Conservation (phyloP, 2,329 filamentous ascomycete species). For the Alternaria sp. region DNA sequence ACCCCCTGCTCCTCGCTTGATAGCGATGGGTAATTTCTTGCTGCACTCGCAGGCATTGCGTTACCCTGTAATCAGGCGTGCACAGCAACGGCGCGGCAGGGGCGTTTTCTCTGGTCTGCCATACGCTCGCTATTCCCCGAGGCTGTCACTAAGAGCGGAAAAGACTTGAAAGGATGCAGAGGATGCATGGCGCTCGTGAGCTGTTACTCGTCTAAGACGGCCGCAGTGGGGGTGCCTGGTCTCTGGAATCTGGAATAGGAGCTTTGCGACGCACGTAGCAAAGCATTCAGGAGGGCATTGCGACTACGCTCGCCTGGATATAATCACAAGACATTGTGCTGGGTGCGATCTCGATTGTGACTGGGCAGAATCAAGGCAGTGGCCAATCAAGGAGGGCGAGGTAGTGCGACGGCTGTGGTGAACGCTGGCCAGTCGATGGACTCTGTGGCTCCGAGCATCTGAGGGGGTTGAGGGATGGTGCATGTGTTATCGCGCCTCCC, state of each 20-base stretch:
- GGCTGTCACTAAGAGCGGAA: conserved; percentile 2
- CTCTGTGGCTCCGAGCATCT: background rate
- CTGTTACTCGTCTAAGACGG: background rate
- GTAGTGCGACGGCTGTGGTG: conserved; percentile 7
- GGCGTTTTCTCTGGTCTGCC: background rate
- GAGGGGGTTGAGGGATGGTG: background rate
- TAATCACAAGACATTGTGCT: background rate
- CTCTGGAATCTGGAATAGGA: background rate
- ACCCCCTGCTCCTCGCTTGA: background rate
- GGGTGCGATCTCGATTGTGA: background rate
- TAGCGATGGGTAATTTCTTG: conserved; percentile 1
- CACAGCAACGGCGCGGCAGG: conserved; percentile 7
- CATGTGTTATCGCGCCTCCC: conserved; percentile 2
- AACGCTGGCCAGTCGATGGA: background rate
- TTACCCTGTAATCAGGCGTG: conserved; percentile 4
- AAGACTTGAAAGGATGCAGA: conserved; percentile 1
- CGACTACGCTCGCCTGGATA: background rate
- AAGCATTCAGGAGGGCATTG: background rate
- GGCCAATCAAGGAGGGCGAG: conserved; percentile 9
- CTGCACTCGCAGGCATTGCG: background rate
- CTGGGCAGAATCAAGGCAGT: conserved; percentile 1
- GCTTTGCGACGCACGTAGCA: background rate
- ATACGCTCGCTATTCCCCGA: conserved; percentile 5
- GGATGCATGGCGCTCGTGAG: conserved; percentile 10
- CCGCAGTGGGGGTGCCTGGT: background rate